Conservation (phyloP, 2,329 filamentous ascomycete genomes). For the Sporothrix brunneoviolacea region DNA sequence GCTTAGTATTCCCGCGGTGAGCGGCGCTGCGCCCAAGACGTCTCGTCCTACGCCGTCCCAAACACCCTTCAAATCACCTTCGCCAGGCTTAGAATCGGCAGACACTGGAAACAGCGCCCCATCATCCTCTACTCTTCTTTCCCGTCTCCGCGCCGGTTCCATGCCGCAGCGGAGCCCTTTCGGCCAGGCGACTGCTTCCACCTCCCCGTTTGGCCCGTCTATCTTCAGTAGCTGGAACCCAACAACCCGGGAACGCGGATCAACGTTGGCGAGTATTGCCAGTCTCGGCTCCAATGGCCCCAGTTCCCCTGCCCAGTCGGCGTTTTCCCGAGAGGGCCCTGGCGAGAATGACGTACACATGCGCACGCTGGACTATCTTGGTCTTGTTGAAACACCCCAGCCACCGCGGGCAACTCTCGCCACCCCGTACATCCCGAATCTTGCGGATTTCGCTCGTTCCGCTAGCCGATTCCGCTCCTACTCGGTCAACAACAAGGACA, state of each 20-base stretch:
- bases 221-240: slow-evolving; percentile 86
- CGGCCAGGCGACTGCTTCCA: slow-evolving; percentile 41
- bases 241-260: slow-evolving; percentile 69
- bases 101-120: slow-evolving; percentile 29
- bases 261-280: slow-evolving; percentile 72
- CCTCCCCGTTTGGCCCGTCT: slow-evolving; percentile 75
- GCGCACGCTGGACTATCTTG: slow-evolving; percentile 92
- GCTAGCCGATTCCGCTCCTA: slow-evolving; percentile 91
- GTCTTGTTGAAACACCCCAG: slow-evolving; percentile 88
- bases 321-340: slow-evolving; percentile 77
- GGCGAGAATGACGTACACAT: slow-evolving; percentile 80
- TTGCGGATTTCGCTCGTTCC: slow-evolving; percentile 69
- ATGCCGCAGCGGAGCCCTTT: slow-evolving; percentile 84
- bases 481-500: slow-evolving; percentile 97
- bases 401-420: slow-evolving; percentile 67
- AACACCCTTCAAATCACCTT: slow-evolving; percentile 73
- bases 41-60: slow-evolving; percentile 80
- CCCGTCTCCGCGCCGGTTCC: slow-evolving; percentile 81
- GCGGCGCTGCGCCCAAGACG: slow-evolving; percentile 55
- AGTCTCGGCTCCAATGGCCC: slow-evolving; percentile 89
- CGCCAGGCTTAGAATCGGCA: slow-evolving; percentile 45
- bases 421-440: slow-evolving; percentile 67
- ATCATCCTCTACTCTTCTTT: slow-evolving; percentile 67
- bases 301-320: slow-evolving; percentile 78
- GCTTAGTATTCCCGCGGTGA: slow-evolving; percentile 47